A percentile compares a stretch with the other conserved stretches of the same genome.
phyloP scores from a whole-genome alignment of 768 basidiomycete genomes.

The Trametes cinnabarina region DNA sequence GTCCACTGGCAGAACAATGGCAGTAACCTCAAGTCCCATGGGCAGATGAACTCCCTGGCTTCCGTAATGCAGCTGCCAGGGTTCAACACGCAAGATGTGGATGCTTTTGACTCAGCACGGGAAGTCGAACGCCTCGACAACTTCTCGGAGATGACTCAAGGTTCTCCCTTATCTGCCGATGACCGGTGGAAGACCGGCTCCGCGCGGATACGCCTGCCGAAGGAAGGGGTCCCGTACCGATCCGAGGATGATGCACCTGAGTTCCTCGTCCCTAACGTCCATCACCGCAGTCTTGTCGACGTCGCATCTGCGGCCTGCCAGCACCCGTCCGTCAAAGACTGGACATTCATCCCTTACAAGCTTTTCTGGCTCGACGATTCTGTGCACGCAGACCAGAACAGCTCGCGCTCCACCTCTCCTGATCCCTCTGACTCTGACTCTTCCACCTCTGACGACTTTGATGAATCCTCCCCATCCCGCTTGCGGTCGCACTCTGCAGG shows the following conservation, averaged over 20 bases:
- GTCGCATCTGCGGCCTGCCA: slow-evolving; percentile 26
- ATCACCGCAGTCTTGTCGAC: slow-evolving; percentile 26
- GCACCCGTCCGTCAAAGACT: neutral
- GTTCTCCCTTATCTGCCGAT: slow-evolving; percentile 10
- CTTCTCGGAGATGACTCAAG: slow-evolving; percentile 8
- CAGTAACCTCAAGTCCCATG: slow-evolving; percentile 26
- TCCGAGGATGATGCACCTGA: slow-evolving; percentile 29
- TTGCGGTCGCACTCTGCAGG: too few relatives aligned
- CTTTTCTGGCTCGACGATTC: neutral
- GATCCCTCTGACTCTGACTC: too few relatives aligned
- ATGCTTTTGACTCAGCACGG: neutral
- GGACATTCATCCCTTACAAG: slow-evolving; percentile 8
- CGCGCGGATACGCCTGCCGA: slow-evolving; percentile 27
- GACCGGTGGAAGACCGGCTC: slow-evolving; percentile 13
- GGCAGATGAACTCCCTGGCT: slow-evolving; percentile 27
- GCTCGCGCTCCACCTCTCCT: too few relatives aligned
- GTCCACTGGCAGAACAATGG: slow-evolving; percentile 31
- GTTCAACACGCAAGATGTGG: neutral
- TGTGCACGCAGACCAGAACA: neutral
- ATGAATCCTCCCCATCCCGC: too few relatives aligned
- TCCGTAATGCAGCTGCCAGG: slow-evolving; percentile 5
- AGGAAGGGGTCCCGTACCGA: neutral
- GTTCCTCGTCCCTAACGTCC: slow-evolving; percentile 30
- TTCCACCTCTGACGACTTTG: too few relatives aligned
- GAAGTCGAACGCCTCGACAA: slow-evolving; percentile 13